Evolutionary conservation across 179 eudicot genomes (phyloP), one percentile per base, ranked within the genome.

Genomic region (Spinacia oleracea): DNA sequence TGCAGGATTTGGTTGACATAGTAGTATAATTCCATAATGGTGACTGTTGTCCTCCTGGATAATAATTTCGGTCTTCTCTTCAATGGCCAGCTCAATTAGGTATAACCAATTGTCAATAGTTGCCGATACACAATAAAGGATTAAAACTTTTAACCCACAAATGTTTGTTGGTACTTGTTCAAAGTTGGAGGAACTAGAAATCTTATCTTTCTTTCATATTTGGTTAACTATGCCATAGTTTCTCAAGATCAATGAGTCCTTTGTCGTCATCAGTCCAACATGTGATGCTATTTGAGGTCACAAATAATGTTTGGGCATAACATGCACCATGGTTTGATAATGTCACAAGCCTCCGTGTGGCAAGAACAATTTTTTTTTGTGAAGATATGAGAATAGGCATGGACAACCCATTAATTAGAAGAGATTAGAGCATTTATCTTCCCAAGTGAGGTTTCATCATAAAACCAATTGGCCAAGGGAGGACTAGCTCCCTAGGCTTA

Each of bases 1-100:
- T 83, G 40, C 29, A 78, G 20, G 43, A 23, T 63, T 72, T 32
- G 16, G 60, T 56, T 43, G 63, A 31, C 12, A 1, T 63, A 9
- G 51, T 11, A 1, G 18, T 60, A 16, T 0, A 23, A 55, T 32
- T 42, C 20, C 27, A 31, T 10, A 50, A 38, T 20, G 71, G 20
- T 20, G 10, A 67, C 31, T 45, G 69, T 74, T 62, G 59, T 48
- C n/a, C 43, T 18, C 34, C 29, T 1, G 75, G 29, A 42, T 42
- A 32, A 27, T 25, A 27, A 60, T 11, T 12, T 60, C 16, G 9
- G 27, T 31, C 8, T 43, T 31, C 8, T 43, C 9, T 16, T 43
- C 34, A 45, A 9, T 16, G 21, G 2, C 25, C 5, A 15, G 34
- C 25, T n/a, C 21, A 23, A 23, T 43, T 11, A 43, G 25, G 34